phyloP scores from a whole-genome alignment of 371 early-diverging fungal species.

The Polyrhizophydium stewartii region DNA sequence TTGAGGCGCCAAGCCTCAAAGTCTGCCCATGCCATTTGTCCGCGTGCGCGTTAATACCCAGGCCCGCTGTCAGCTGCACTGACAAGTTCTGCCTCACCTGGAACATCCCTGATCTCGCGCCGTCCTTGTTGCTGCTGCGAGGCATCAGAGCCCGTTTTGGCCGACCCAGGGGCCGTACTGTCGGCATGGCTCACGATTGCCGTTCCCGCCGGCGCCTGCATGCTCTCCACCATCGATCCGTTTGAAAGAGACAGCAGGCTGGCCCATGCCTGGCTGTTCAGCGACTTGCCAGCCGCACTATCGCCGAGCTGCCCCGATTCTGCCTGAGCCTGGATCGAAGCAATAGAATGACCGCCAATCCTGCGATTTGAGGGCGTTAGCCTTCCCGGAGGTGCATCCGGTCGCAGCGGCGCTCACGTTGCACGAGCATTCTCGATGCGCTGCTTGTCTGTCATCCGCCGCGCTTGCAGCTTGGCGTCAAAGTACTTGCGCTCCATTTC shows the following conservation, averaged over 20 bases:
- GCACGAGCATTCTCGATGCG: neutral
- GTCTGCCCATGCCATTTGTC: slow-evolving; percentile 9
- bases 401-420: too few species aligned
- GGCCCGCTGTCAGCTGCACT: too few species aligned
- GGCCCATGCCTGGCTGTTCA: slow-evolving; percentile 4
- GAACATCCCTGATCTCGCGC: too few species aligned
- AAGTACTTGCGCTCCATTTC: slow-evolving; percentile 27
- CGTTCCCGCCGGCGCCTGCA: neutral
- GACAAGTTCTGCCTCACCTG: neutral
- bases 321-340: too few species aligned
- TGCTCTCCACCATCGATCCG: neutral
- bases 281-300: too few species aligned
- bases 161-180: too few species aligned
- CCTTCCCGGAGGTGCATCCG: too few species aligned
- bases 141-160: neutral
- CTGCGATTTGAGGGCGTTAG: too few species aligned
- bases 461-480: slow-evolving; percentile 22
- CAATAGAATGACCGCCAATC: too few species aligned
- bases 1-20: slow-evolving; percentile 38
- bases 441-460: slow-evolving; percentile 17
- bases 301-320: too few species aligned
- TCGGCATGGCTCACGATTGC: too few species aligned
- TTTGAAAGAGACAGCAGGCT: slow-evolving; percentile 1
- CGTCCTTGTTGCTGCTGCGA: slow-evolving; percentile 1
- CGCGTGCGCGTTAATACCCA: too few species aligned